Evolutionary conservation across 2,329 filamentous ascomycete genomes (phyloP).

Genomic region (Geosmithia flava): DNA sequence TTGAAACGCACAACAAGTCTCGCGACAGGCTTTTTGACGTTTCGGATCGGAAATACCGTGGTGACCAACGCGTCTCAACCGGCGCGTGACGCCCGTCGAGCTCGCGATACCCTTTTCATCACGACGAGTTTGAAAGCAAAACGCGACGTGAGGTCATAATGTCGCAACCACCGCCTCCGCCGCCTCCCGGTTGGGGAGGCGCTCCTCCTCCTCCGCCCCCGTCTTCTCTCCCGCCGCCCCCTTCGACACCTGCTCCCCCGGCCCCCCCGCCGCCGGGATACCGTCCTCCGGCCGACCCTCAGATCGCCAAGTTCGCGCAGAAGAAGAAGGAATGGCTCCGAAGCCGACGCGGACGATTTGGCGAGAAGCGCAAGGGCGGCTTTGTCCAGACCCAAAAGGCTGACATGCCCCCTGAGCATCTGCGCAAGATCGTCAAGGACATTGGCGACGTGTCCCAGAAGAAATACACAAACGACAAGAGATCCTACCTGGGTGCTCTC

Average conservation of each 20-base stretch:
- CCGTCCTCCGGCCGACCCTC: slow-evolving; percentile 66
- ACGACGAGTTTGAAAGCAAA: slow-evolving; percentile 5
- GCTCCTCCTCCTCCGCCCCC: slow-evolving; percentile 44
- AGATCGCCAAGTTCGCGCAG: slow-evolving; percentile 87
- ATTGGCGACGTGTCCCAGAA: slow-evolving; percentile 99
- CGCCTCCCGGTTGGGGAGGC: slow-evolving; percentile 45
- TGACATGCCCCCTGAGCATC: slow-evolving; percentile 95
- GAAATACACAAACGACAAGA: slow-evolving; percentile 97
- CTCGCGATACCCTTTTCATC: slow-evolving; percentile 9
- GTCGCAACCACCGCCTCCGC: slow-evolving; percentile 42
- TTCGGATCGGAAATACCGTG: slow-evolving; percentile 1
- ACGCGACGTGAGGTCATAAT: slow-evolving; percentile 24
- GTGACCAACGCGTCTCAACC: slow-evolving; percentile 15
- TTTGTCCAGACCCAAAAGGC: slow-evolving; percentile 98
- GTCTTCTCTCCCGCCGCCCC: slow-evolving; percentile 43
- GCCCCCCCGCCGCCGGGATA: slow-evolving; percentile 79
- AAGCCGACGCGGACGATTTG: slow-evolving; percentile 80
- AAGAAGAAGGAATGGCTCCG: slow-evolving; percentile 99
- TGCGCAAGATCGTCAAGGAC: slow-evolving; percentile 96
- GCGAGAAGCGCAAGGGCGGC: slow-evolving; percentile 91
- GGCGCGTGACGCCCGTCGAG: slow-evolving; percentile 22
- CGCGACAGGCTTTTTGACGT: background rate
- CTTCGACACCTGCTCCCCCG: slow-evolving; percentile 37
- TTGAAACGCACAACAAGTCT: background rate
- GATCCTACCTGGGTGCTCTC: slow-evolving; percentile 89